These are phyloP conservation scores for Aspergillus avenaceus DNA, from an alignment of 495 filamentous ascomycete genomes.

Conservation along the genomic window DNA sequence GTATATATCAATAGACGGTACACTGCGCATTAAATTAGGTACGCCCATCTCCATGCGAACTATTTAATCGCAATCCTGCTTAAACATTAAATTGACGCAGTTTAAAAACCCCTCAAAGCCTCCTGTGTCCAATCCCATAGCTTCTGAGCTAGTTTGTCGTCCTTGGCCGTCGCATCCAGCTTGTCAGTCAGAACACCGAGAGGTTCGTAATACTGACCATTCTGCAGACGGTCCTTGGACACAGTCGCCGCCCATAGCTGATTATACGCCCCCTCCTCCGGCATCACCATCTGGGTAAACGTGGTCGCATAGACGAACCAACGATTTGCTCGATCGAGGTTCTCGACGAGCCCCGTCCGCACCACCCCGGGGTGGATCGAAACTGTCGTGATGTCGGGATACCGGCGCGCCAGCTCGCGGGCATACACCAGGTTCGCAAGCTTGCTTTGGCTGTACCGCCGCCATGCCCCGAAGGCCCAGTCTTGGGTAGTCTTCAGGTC, in stretches of 20 bases:
- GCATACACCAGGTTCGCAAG: slow-evolving; percentile 64
- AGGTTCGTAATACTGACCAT: slow-evolving; percentile 48
- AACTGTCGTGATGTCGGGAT: slow-evolving; percentile 39
- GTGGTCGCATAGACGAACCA: slow-evolving; percentile 11
- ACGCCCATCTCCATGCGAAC: no score
- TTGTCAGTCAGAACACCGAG: slow-evolving; percentile 31
- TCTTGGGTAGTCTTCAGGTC: slow-evolving; percentile 13
- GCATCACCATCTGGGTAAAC: slow-evolving; percentile 7
- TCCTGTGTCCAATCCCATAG: slow-evolving; percentile 54
- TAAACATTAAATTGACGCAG: no score
- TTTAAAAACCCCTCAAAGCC: slow-evolving; percentile 3
- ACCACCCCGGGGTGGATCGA: slow-evolving; percentile 43
- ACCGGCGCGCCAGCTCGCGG: slow-evolving; percentile 46
- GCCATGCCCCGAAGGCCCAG: slow-evolving; percentile 23
- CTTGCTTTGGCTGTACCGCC: slow-evolving; percentile 62
- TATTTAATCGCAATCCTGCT: no score
- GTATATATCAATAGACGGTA: no score
- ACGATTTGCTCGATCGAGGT: slow-evolving; percentile 7
- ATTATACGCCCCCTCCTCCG: slow-evolving; percentile 42
- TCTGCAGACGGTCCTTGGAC: slow-evolving; percentile 21
- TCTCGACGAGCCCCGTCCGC: slow-evolving; percentile 29
- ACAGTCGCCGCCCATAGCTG: slow-evolving; percentile 51
- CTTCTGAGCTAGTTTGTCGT: slow-evolving; percentile 40
- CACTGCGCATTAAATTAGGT: no score
- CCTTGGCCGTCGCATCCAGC: slow-evolving; percentile 8